phyloP scores from a whole-genome alignment of 306 rosid genomes.

The Acacia confusa region DNA sequence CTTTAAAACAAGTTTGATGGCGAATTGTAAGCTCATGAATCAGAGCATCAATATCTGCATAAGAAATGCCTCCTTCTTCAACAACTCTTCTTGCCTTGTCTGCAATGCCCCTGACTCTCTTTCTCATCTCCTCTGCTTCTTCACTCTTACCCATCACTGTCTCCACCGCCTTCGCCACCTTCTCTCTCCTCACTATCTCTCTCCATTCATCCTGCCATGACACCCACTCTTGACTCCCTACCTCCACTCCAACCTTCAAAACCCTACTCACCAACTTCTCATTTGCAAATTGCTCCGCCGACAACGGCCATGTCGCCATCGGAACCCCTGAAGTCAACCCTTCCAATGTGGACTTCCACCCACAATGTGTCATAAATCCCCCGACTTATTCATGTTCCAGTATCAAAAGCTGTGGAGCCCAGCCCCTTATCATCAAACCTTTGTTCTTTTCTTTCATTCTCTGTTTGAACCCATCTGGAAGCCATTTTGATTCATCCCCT shows the following conservation, averaged over 20 bases:
- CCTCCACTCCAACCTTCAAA: conserved; percentile 54
- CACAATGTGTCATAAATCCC: conserved; percentile 76
- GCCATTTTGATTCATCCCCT: conserved; percentile 11
- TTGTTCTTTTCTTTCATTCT: conserved; percentile 42
- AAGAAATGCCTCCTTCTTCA: conserved; percentile 50
- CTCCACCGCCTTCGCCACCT: conserved; percentile 51
- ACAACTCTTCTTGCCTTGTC: conserved; percentile 52
- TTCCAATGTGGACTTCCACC: conserved; percentile 80
- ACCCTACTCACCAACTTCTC: conserved; percentile 65
- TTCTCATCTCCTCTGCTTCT: conserved; percentile 52
- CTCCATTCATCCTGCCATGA: conserved; percentile 29
- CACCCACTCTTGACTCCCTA: conserved; percentile 68
- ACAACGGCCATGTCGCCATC: conserved; percentile 71
- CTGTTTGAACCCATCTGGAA: conserved; percentile 50
- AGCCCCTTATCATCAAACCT: conserved; percentile 64
- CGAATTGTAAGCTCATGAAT: conserved; percentile 43
- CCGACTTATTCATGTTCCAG: conserved; percentile 55
- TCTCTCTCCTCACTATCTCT: conserved; percentile 45
- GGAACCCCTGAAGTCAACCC: conserved; percentile 53
- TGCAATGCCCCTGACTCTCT: conserved; percentile 34
- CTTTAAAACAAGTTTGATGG: not conserved
- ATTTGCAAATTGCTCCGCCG: conserved; percentile 69
- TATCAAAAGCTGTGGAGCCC: conserved; percentile 71
- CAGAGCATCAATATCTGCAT: conserved; percentile 33
- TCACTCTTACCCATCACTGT: conserved; percentile 50